phyloP scores from a whole-genome alignment of 208 protist species.

The Leptomonas seymouri region DNA sequence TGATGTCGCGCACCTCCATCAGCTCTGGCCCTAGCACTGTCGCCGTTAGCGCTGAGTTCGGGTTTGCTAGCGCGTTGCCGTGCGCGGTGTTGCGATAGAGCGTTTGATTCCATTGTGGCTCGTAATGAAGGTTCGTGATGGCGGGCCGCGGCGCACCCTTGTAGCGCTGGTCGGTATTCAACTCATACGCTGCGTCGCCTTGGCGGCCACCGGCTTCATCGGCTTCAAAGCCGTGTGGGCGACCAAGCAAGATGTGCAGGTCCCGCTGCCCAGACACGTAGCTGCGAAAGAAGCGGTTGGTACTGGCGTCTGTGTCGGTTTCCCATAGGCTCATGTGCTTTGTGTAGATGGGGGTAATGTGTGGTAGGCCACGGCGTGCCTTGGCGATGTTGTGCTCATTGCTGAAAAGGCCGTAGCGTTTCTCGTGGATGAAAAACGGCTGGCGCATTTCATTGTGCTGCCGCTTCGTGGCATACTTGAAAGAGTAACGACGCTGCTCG shows the following conservation, averaged over 20 bases:
- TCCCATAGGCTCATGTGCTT: slow-evolving; percentile 90
- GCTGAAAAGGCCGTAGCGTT: slow-evolving; percentile 84
- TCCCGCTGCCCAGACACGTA: slow-evolving; percentile 83
- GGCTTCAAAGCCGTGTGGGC: slow-evolving; percentile 77
- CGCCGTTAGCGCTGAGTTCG: slow-evolving; percentile 58
- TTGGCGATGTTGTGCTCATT: slow-evolving; percentile 79
- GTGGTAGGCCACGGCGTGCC: slow-evolving; percentile 66
- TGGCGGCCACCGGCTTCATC: slow-evolving; percentile 55
- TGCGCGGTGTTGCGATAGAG: slow-evolving; percentile 73
- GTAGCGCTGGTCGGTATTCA: slow-evolving; percentile 68
- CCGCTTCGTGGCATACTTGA: slow-evolving; percentile 84
- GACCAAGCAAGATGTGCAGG: slow-evolving; percentile 74
- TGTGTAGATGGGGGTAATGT: slow-evolving; percentile 77
- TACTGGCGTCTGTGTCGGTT: slow-evolving; percentile 86
- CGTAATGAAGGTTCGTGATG: slow-evolving; percentile 84
- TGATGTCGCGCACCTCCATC: slow-evolving; percentile 76
- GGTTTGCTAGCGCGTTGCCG: slow-evolving; percentile 63
- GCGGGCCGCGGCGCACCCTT: slow-evolving; percentile 73
- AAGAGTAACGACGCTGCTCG: slow-evolving; percentile 73
- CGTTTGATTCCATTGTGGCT: slow-evolving; percentile 77
- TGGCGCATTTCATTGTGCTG: slow-evolving; percentile 85
- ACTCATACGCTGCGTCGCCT: slow-evolving; percentile 71
- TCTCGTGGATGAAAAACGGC: slow-evolving; percentile 86
- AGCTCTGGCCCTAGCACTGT: slow-evolving; percentile 82
- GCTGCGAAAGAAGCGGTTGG: slow-evolving; percentile 81